phyloP scores from a whole-genome alignment of 345 rosid species.

The Rhodomyrtus tomentosa region DNA sequence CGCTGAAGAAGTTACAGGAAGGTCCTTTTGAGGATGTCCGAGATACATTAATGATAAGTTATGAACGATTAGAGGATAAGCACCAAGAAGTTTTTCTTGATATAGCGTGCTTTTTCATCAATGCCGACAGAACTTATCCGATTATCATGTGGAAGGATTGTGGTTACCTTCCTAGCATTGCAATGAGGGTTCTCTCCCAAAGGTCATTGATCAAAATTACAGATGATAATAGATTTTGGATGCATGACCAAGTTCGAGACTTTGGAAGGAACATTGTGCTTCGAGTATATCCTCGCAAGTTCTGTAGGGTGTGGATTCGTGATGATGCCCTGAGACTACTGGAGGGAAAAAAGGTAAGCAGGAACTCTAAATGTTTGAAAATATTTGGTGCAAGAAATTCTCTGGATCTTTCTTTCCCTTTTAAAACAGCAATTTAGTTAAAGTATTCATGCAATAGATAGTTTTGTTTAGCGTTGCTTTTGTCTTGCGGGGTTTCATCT shows the following conservation, averaged over 20 bases:
- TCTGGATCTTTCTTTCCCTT: neutral
- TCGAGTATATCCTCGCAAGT: too few species aligned
- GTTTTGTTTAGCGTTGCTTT: too few species aligned
- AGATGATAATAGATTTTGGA: neutral
- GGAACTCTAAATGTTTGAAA: too few species aligned
- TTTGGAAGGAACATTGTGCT: neutral
- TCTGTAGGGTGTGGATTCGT: neutral
- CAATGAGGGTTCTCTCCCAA: neutral
- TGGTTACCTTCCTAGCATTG: rapidly evolving
- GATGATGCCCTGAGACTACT: too few species aligned
- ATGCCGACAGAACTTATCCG: neutral
- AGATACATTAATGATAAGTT: neutral
- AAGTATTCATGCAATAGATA: too few species aligned
- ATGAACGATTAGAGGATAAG: neutral
- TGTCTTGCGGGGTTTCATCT: too few species aligned
- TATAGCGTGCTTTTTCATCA: neutral
- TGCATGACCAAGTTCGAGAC: neutral
- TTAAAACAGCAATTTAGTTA: neutral
- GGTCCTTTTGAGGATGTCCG: neutral
- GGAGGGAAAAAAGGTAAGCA: too few species aligned
- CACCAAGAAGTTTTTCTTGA: neutral
- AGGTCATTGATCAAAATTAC: neutral
- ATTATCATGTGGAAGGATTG: neutral
- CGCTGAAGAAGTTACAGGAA: neutral
- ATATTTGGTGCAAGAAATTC: too few species aligned